Percentiles rank a stretch among this genome's conserved stretches.
Conservation (phyloP, 352 stramenopile genomes). For the Phytopythium montanum region DNA sequence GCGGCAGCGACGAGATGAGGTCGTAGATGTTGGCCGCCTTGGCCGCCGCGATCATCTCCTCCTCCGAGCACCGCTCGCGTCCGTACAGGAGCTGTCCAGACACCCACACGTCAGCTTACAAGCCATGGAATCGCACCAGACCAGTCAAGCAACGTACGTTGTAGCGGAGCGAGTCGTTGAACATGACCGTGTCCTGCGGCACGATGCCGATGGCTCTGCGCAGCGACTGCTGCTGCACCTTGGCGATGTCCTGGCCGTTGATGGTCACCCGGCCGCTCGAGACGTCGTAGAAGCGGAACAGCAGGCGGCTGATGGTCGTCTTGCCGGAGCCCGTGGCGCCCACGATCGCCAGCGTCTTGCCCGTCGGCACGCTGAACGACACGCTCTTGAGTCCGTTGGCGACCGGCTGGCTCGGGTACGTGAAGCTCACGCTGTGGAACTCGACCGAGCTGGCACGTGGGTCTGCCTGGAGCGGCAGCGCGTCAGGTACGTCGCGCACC, state of each 20-base stretch:
- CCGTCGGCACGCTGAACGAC: slow-evolving; percentile 52
- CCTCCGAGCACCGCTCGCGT: slow-evolving; percentile 74
- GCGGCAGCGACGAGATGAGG: slow-evolving; percentile 91
- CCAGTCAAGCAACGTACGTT: slow-evolving; percentile 78
- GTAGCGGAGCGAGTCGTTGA: slow-evolving; percentile 95
- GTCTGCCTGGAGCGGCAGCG: slow-evolving; percentile 41
- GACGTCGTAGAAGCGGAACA: slow-evolving; percentile 97
- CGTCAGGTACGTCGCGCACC: slow-evolving; percentile 85
- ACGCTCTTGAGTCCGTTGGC: slow-evolving; percentile 88
- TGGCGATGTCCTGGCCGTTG: slow-evolving; percentile 89
- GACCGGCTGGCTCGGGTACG: slow-evolving; percentile 85
- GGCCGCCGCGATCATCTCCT: slow-evolving; percentile 89
- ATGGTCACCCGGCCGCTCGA: slow-evolving; percentile 73
- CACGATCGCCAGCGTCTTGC: slow-evolving; percentile 93
- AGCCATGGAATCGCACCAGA: background rate
- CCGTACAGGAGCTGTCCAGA: slow-evolving; percentile 89
- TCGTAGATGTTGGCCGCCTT: slow-evolving; percentile 91
- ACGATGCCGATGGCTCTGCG: slow-evolving; percentile 93
- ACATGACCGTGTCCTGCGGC: slow-evolving; percentile 95
- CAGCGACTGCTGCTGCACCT: slow-evolving; percentile 87
- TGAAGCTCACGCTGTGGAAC: slow-evolving; percentile 92
- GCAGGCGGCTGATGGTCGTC: slow-evolving; percentile 91
- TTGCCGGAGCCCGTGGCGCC: slow-evolving; percentile 91
- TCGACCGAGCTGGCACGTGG: slow-evolving; percentile 58
- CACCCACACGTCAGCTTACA: background rate